Evolutionary conservation across 371 early-diverging fungal genomes (phyloP).

Genomic region (Rhizomucor miehei): DNA sequence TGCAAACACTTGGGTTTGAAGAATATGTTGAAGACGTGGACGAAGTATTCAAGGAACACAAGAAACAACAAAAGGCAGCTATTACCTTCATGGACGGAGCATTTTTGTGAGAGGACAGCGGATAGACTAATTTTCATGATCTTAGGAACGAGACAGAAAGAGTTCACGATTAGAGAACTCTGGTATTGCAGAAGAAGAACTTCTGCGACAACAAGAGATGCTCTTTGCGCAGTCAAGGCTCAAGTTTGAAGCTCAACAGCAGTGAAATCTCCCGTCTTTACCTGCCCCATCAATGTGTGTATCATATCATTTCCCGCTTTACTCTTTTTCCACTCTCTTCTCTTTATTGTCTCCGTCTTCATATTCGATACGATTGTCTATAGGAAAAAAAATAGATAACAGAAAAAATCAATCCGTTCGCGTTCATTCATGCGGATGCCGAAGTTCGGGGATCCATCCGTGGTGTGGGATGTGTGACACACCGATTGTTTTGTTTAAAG

Average conservation of each 20-base stretch:
- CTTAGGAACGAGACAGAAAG: constrained; percentile 86
- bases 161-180: constrained; percentile 85
- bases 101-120: background rate
- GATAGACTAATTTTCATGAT: background rate
- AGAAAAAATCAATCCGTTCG: no score
- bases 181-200: constrained; percentile 91
- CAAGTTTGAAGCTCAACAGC: constrained; percentile 65
- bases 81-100: background rate
- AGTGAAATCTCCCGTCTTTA: constrained; percentile 10
- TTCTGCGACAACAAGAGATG: constrained; percentile 84
- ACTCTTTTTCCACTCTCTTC: no score
- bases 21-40: constrained; percentile 88
- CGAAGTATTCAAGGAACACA: constrained; percentile 88
- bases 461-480: no score
- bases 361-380: no score
- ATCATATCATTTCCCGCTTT: no score
- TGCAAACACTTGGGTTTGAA: constrained; percentile 92
- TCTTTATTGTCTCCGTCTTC: no score
- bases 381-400: no score
- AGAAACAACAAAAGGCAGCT: constrained; percentile 77
- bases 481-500: no score
- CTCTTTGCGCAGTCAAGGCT: constrained; percentile 93
- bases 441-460: no score
- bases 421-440: no score
- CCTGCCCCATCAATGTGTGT: no score